phyloP scores from a whole-genome alignment of 1,284 basidiomycete species.

The Amylostereum areolatum region DNA sequence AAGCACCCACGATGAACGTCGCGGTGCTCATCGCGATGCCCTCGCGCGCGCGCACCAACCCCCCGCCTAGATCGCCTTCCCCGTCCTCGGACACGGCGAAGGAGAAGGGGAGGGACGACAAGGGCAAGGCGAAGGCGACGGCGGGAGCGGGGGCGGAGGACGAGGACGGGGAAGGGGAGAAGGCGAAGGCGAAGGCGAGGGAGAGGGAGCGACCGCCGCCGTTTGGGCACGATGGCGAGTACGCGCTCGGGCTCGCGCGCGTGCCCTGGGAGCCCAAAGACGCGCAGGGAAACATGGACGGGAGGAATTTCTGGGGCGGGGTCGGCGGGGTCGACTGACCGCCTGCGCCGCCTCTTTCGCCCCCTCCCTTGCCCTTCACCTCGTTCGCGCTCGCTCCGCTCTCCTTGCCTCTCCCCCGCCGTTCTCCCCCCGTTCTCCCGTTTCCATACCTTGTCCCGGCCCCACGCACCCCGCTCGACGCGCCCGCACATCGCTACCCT shows the following conservation, averaged over 20 bases:
- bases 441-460: too few relatives aligned
- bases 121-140: background rate
- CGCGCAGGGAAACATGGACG: background rate
- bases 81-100: background rate
- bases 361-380: too few relatives aligned
- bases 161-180: background rate
- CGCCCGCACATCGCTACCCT: too few relatives aligned
- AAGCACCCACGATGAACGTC: conserved; percentile 5
- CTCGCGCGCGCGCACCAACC: background rate
- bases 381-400: too few relatives aligned
- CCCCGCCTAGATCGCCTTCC: background rate
- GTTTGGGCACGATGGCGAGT: too few relatives aligned
- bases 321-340: background rate
- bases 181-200: background rate
- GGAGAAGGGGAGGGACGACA: background rate
- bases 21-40: conserved; percentile 13
- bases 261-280: background rate
- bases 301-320: background rate
- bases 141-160: too few relatives aligned
- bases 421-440: too few relatives aligned
- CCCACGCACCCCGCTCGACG: too few relatives aligned
- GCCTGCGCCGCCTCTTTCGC: background rate
- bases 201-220: background rate
- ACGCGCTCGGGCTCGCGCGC: background rate
- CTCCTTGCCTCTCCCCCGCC: too few relatives aligned